Evolutionary conservation across 805 yeast genomes (phyloP).

Genomic region (Candida ascalaphidarum): DNA sequence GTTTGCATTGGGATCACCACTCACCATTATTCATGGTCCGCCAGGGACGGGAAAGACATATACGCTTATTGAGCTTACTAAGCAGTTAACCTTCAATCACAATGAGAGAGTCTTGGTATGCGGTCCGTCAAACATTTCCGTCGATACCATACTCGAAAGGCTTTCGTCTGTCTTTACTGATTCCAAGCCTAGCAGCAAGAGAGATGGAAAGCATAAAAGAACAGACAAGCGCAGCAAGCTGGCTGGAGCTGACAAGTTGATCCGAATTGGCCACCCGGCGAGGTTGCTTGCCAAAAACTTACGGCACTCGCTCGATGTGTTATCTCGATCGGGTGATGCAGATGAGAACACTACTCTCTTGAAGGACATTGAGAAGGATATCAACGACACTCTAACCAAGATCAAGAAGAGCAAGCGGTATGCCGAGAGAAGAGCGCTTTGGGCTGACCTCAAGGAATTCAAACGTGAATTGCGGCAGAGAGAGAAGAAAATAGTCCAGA

Average conservation of each 20-base stretch:
- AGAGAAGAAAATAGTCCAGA: conserved; percentile 54
- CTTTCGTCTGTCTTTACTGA: conserved; percentile 29
- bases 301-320: conserved; percentile 68
- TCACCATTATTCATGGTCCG: conserved; percentile 67
- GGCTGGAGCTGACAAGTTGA: conserved; percentile 36
- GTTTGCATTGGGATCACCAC: conserved; percentile 53
- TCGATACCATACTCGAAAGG: conserved; percentile 84
- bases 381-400: conserved; percentile 48
- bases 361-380: conserved; percentile 63
- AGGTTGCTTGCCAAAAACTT: conserved; percentile 55
- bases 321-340: conserved; percentile 34
- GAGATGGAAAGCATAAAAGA: conserved; percentile 1
- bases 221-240: conserved; percentile 18
- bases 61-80: conserved; percentile 72
- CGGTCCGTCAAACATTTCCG: conserved; percentile 91
- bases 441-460: conserved; percentile 58
- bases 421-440: conserved; percentile 56
- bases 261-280: conserved; percentile 93
- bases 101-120: conserved; percentile 65
- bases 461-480: conserved; percentile 62
- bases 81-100: conserved; percentile 48
- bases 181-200: too few species aligned
- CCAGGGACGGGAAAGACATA: conserved; percentile 83
- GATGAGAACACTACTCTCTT: conserved; percentile 36
- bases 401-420: conserved; percentile 56